Evolutionary conservation across 352 stramenopile genomes (phyloP).

Genomic region (Pythium rishiriense): DNA sequence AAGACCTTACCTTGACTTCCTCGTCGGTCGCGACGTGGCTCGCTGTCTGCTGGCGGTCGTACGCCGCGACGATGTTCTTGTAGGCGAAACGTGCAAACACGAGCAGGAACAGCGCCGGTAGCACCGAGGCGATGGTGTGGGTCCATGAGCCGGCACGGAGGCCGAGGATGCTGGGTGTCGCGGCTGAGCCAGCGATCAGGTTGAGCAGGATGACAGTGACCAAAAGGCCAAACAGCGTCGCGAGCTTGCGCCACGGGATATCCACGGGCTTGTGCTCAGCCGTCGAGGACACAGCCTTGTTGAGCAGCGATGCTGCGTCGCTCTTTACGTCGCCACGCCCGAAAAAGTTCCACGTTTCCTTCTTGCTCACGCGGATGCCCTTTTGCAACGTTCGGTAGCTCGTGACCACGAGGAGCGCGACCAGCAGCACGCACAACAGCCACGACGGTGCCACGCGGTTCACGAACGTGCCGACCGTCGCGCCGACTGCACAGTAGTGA

Average conservation of each 20-base stretch:
- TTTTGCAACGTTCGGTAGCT: conserved; percentile 89
- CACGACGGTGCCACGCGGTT: conserved; percentile 91
- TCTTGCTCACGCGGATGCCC: conserved; percentile 74
- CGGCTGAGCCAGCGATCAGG: conserved; percentile 86
- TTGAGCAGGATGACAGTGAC: conserved; percentile 89
- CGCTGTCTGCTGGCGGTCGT: conserved; percentile 44
- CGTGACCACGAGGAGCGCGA: conserved; percentile 88
- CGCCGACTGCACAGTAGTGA: conserved; percentile 41
- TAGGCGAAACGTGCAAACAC: conserved; percentile 61
- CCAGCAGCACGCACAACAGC: conserved; percentile 87
- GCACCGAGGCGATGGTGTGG: conserved; percentile 65
- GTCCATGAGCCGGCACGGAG: conserved; percentile 76
- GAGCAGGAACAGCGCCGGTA: conserved; percentile 63
- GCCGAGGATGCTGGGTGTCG: conserved; percentile 86
- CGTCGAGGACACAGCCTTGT: background rate
- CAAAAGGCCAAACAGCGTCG: conserved; percentile 83
- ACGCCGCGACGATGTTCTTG: conserved; percentile 48
- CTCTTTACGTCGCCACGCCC: background rate
- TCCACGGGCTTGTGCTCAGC: conserved; percentile 55
- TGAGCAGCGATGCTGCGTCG: conserved; percentile 6
- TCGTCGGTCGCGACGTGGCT: conserved; percentile 46
- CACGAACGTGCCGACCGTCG: conserved; percentile 83
- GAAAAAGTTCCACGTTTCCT: conserved; percentile 19
- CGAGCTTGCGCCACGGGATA: conserved; percentile 77
- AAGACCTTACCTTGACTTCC: conserved; percentile 31